A percentile compares a stretch with the other conserved stretches of the same genome.
Evolutionary conservation across 768 basidiomycete species (phyloP).

Genomic region (Boletus vinaceobasis): DNA sequence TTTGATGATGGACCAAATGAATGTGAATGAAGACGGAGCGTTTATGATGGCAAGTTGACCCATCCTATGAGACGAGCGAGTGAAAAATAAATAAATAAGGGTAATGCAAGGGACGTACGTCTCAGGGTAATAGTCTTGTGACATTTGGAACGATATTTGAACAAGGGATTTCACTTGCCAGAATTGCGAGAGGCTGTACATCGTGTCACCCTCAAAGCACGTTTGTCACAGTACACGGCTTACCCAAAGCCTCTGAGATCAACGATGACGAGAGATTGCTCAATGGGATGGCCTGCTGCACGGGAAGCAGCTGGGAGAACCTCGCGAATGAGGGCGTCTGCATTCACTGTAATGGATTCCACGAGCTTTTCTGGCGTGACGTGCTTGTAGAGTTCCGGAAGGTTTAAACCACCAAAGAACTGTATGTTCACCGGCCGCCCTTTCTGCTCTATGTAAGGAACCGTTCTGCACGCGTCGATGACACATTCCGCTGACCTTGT

Average conservation of each 20-base stretch:
- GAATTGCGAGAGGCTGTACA: slow-evolving; percentile 57
- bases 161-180: slow-evolving; percentile 74
- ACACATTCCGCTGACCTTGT: slow-evolving; percentile 49
- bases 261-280: slow-evolving; percentile 58
- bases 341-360: slow-evolving; percentile 61
- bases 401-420: slow-evolving; percentile 56
- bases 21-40: slow-evolving; percentile 68
- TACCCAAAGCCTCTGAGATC: slow-evolving; percentile 72
- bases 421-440: slow-evolving; percentile 73
- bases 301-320: slow-evolving; percentile 62
- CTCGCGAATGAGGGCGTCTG: slow-evolving; percentile 62
- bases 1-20: slow-evolving; percentile 67
- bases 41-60: slow-evolving; percentile 70
- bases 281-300: slow-evolving; percentile 50
- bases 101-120: slow-evolving; percentile 44
- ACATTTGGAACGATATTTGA: slow-evolving; percentile 63
- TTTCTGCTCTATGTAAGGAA: slow-evolving; percentile 38
- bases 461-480: background rate
- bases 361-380: slow-evolving; percentile 61
- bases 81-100: background rate
- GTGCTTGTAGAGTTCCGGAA: slow-evolving; percentile 52
- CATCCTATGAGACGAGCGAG: slow-evolving; percentile 46
- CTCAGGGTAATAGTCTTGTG: slow-evolving; percentile 77
- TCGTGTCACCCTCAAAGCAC: background rate
- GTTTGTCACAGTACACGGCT: slow-evolving; percentile 14